Evolutionary conservation across 1,284 basidiomycete genomes (phyloP).

Genomic region (Rhodotorula sp.): DNA sequence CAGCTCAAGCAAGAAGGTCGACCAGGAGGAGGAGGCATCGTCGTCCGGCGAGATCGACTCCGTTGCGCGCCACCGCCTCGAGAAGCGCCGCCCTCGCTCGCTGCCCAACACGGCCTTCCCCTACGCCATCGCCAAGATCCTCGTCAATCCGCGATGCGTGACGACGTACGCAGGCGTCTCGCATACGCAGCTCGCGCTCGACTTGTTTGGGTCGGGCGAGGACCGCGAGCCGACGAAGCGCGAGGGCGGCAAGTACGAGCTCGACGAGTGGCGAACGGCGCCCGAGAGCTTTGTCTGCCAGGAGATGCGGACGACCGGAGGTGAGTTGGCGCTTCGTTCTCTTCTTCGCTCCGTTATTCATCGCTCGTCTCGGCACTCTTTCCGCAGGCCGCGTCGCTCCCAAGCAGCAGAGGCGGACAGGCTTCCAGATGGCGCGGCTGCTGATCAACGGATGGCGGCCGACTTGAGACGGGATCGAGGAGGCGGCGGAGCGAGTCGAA

Average conservation of each 20-base stretch:
- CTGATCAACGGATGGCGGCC: slow-evolving; percentile 42
- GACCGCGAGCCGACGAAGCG: slow-evolving; percentile 56
- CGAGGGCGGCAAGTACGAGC: slow-evolving; percentile 61
- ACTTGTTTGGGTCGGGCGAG: slow-evolving; percentile 76
- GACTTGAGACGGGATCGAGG: slow-evolving; percentile 13
- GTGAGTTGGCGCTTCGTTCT: slow-evolving; percentile 20
- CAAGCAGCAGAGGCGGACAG: slow-evolving; percentile 81
- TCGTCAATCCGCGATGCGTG: slow-evolving; percentile 90
- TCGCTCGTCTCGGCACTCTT: slow-evolving; percentile 45
- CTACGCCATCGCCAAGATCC: slow-evolving; percentile 68
- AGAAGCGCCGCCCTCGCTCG: slow-evolving; percentile 45
- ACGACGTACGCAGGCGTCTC: slow-evolving; percentile 94
- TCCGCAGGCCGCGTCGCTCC: slow-evolving; percentile 85
- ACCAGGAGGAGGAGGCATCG: background rate
- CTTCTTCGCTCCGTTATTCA: slow-evolving; percentile 2
- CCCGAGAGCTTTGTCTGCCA: slow-evolving; percentile 95
- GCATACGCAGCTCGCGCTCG: slow-evolving; percentile 84
- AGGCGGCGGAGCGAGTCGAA: background rate
- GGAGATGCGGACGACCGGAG: slow-evolving; percentile 67
- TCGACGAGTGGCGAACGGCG: slow-evolving; percentile 90
- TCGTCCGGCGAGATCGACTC: background rate
- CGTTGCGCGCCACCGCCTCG: slow-evolving; percentile 42
- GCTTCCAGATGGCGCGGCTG: slow-evolving; percentile 57
- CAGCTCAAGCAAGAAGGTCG: background rate
- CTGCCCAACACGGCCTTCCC: slow-evolving; percentile 85